Conservation (phyloP, 441 rosid species). For the Pelargonium myrrhifolium region DNA sequence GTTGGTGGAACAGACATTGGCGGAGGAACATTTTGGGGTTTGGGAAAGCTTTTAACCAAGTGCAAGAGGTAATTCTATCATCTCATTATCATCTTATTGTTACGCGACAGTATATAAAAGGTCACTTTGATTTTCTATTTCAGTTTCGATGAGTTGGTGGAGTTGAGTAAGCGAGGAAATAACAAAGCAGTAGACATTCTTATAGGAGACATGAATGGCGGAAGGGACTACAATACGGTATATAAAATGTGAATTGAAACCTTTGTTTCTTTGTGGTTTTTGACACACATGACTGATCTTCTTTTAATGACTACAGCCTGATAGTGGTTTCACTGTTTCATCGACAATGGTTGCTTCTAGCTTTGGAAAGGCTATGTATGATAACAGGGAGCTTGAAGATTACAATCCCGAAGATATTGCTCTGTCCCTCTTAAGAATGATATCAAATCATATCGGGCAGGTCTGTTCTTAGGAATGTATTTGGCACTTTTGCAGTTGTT, state of each 20-base stretch:
- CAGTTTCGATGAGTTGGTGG: conserved; percentile 95
- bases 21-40: conserved; percentile 98
- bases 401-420: conserved; percentile 96
- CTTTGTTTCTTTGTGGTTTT: conserved; percentile 6
- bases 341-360: conserved; percentile 97
- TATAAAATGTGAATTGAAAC: neutral
- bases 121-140: conserved; percentile 8
- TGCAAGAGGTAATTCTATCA: conserved; percentile 63
- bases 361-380: conserved; percentile 90
- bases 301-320: neutral
- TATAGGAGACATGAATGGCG: conserved; percentile 98
- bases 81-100: conserved; percentile 9
- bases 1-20: conserved; percentile 99
- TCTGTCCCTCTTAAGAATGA: conserved; percentile 92
- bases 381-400: conserved; percentile 80
- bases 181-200: conserved; percentile 93
- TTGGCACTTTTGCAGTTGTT: neutral
- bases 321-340: conserved; percentile 59
- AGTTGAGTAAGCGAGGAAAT: conserved; percentile 94
- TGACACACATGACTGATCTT: too few relatives aligned
- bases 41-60: conserved; percentile 91
- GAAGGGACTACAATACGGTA: conserved; percentile 95
- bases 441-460: conserved; percentile 96
- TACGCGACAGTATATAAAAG: neutral
- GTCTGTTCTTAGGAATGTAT: conserved; percentile 27